Conservation (phyloP, 495 filamentous ascomycete species). For the Pyrenopolyporus hunteri region DNA sequence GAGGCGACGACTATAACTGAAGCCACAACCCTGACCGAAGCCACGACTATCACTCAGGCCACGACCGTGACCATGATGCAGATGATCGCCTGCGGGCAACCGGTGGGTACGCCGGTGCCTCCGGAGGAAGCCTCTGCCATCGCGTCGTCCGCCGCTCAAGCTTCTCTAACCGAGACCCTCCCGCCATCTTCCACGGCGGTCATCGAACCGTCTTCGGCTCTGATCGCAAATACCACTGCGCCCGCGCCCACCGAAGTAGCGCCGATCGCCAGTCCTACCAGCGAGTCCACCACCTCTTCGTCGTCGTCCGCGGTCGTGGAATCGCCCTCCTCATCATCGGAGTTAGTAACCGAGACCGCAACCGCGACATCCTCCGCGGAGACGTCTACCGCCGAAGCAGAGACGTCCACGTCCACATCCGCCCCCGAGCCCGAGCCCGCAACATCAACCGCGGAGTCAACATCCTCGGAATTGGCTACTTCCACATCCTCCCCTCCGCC, state of each 20-base stretch:
- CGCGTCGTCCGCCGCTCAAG: slow-evolving; percentile 35
- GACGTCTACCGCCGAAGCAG: slow-evolving; percentile 1
- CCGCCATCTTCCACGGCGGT: no score
- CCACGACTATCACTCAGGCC: slow-evolving; percentile 39
- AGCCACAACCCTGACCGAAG: slow-evolving; percentile 34
- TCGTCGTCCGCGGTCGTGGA: slow-evolving; percentile 8
- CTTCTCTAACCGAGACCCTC: no score
- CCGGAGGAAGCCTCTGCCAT: slow-evolving; percentile 24
- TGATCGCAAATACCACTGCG: no score
- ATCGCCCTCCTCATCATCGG: not conserved
- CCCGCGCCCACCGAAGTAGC: not conserved
- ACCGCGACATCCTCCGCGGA: not conserved
- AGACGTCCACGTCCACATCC: slow-evolving; percentile 8
- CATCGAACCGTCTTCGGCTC: slow-evolving; percentile 4
- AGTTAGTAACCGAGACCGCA: not conserved
- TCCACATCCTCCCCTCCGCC: not conserved
- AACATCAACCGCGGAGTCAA: not conserved
- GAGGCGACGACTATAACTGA: slow-evolving; percentile 36
- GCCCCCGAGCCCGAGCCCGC: not conserved
- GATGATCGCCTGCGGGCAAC: slow-evolving; percentile 33
- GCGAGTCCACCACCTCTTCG: no score
- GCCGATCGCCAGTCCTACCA: no score
- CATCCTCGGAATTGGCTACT: no score
- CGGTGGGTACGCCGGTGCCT: slow-evolving; percentile 18
- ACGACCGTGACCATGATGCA: slow-evolving; percentile 40